Base-by-base conservation (phyloP, 345 rosid species). In the Diplotaxis tenuifolia region DNA sequence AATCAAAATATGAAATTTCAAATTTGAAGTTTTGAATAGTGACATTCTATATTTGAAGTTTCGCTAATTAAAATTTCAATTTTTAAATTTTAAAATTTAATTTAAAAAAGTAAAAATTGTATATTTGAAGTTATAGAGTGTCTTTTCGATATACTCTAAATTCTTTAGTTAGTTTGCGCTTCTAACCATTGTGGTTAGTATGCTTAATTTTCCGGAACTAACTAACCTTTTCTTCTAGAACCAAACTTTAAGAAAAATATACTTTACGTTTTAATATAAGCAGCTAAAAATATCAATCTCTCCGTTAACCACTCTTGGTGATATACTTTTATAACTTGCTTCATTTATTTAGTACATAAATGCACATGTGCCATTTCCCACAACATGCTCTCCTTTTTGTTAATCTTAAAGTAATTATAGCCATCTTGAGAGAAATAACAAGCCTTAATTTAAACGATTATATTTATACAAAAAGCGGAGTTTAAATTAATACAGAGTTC, bases 321-420 rank as follows among this genome's bases (percentile, higher is more conserved):
- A 25, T 14, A 65, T 12, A 69, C 11, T 62, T 62, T 28, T 32
- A n/a, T 42, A 62, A 76, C 31, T 12, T 55, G 29, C 40, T 70
- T 62, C 59, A 29, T 42, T 70, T 60, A 53, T 68, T 53, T 68
- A 38, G 71, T 70, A 63, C 61, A 56, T 70, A 55, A 76, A 57
- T 76, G 62, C 56, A 65, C 75, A 70, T 76, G 80, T 76, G 67
- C 72, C 29, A 63, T 56, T 54, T 71, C 61, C 67, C 56, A 60
- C 47, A 64, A 49, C 32, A 45, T 64, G 31, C 61, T 70, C 71
- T 12, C n/a, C 8, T n/a, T 68, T 55, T 10, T 15, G 29, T 34
- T 11, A 5, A 31, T 40, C 38, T 28, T 7, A 10, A 27, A 22
- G 25, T 32, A 42, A 16, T 22, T 42, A 23, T 11, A 29, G 50